Conservation (phyloP, 352 stramenopile species). For the Globisporangium radiosum region DNA sequence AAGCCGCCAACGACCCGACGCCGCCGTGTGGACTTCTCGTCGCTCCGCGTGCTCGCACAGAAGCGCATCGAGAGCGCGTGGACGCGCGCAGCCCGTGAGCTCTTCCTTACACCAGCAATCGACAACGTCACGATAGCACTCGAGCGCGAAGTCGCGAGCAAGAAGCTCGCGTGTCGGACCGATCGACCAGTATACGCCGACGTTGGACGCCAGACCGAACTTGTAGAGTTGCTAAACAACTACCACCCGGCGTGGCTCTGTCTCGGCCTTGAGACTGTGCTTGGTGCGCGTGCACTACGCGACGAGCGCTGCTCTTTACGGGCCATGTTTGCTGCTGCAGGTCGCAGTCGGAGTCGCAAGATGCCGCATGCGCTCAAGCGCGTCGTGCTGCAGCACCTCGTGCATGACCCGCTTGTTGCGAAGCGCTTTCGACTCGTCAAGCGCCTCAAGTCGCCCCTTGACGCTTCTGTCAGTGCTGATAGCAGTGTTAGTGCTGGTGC, state of each 20-base stretch:
- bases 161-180: constrained; percentile 73
- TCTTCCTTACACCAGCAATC: constrained; percentile 52
- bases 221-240: constrained; percentile 83
- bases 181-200: constrained; percentile 90
- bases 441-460: constrained; percentile 59
- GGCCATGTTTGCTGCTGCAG: constrained; percentile 28
- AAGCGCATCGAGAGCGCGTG: constrained; percentile 70
- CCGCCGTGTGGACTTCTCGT: constrained; percentile 51
- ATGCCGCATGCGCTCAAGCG: constrained; percentile 52
- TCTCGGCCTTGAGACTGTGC: constrained; percentile 84
- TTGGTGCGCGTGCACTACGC: constrained; percentile 51
- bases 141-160: constrained; percentile 60
- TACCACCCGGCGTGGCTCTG: constrained; percentile 91
- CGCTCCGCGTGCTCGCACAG: constrained; percentile 59
- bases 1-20: background rate
- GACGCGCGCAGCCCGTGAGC: constrained; percentile 41
- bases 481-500: background rate
- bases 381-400: constrained; percentile 59
- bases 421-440: constrained; percentile 61
- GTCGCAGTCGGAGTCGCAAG: constrained; percentile 11
- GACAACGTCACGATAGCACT: constrained; percentile 53
- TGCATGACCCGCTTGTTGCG: constrained; percentile 57
- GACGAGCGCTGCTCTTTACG: constrained; percentile 53
- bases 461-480: constrained; percentile 30
- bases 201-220: constrained; percentile 80